Conservation (phyloP, 2,329 filamentous ascomycete species). For the Phyllosticta citribraziliensis region DNA sequence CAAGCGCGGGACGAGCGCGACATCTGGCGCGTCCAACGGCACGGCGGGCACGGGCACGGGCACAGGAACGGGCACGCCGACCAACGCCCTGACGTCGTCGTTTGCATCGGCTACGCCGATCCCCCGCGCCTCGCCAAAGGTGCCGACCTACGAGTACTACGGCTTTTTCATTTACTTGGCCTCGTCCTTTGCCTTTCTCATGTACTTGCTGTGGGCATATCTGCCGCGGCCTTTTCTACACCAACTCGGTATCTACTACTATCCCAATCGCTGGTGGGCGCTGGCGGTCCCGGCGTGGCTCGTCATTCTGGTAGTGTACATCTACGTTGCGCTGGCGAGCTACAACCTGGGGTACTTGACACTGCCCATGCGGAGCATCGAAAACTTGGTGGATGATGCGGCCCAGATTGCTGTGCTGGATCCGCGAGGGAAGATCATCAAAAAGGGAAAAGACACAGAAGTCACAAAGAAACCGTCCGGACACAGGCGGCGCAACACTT, state of each 20-base stretch:
- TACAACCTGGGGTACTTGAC: slow-evolving; percentile 91
- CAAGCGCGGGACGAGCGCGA: slow-evolving; percentile 5
- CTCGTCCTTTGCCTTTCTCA: slow-evolving; percentile 67
- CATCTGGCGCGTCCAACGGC: slow-evolving; percentile 12
- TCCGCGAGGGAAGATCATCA: slow-evolving; percentile 40
- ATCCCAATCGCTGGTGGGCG: slow-evolving; percentile 96
- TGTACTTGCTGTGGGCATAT: slow-evolving; percentile 74
- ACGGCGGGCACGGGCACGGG: slow-evolving; percentile 8
- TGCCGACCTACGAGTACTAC: slow-evolving; percentile 99
- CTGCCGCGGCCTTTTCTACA: slow-evolving; percentile 86
- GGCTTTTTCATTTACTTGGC: slow-evolving; percentile 95
- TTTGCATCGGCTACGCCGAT: slow-evolving; percentile 55
- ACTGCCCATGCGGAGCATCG: slow-evolving; percentile 64
- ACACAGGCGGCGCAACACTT: slow-evolving; percentile 27
- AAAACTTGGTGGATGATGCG: slow-evolving; percentile 86
- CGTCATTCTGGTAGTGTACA: slow-evolving; percentile 80
- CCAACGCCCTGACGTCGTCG: slow-evolving; percentile 49
- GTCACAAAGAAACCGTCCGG: neutral
- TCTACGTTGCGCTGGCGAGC: slow-evolving; percentile 81
- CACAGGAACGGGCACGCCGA: slow-evolving; percentile 22
- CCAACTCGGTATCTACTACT: slow-evolving; percentile 90
- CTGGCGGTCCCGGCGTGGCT: slow-evolving; percentile 84
- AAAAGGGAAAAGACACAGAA: slow-evolving; percentile 24
- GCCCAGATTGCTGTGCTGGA: slow-evolving; percentile 80
- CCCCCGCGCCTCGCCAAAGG: slow-evolving; percentile 77